Evolutionary conservation across 192 early-diverging fungal species (phyloP).

Genomic region (Coemansia sp.): DNA sequence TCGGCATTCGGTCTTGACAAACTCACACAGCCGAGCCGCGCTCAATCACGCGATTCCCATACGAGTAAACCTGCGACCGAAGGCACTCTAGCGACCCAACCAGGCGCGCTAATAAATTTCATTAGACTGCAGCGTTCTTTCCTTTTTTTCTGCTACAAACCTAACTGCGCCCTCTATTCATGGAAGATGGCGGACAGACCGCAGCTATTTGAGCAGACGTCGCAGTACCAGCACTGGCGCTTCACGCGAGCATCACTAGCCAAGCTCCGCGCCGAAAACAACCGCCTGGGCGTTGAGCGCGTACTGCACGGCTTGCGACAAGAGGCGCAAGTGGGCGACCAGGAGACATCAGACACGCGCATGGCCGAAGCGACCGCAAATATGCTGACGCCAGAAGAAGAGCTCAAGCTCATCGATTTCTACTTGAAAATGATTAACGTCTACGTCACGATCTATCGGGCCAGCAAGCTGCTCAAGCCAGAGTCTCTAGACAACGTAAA

Average conservation of each 20-base stretch:
- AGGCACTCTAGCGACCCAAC: not conserved
- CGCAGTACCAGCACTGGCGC: constrained; percentile 74
- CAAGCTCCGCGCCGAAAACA: constrained; percentile 59
- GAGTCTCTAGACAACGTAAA: constrained; percentile 46
- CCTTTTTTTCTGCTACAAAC: not conserved
- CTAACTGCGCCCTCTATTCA: not conserved
- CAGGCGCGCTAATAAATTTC: not conserved
- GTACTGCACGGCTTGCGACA: constrained; percentile 59
- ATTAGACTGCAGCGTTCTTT: not conserved
- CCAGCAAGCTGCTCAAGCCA: constrained; percentile 20
- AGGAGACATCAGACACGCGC: constrained; percentile 23
- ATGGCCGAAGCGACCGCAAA: constrained; percentile 40
- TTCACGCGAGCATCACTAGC: constrained; percentile 58
- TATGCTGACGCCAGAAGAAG: constrained; percentile 40
- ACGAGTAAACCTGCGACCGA: not conserved
- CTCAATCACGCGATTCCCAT: not conserved
- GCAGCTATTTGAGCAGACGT: constrained; percentile 65
- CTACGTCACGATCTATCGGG: constrained; percentile 19
- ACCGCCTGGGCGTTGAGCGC: constrained; percentile 56
- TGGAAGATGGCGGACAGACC: constrained; percentile 13
- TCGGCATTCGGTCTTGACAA: not conserved
- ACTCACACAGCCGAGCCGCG: too few species aligned
- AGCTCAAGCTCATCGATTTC: constrained; percentile 46
- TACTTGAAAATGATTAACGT: constrained; percentile 33
- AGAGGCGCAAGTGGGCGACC: constrained; percentile 51